These are phyloP conservation scores for Ceratocystis huliohia DNA, from an alignment of 2,329 filamentous ascomycete genomes.

Conservation along the genomic window DNA sequence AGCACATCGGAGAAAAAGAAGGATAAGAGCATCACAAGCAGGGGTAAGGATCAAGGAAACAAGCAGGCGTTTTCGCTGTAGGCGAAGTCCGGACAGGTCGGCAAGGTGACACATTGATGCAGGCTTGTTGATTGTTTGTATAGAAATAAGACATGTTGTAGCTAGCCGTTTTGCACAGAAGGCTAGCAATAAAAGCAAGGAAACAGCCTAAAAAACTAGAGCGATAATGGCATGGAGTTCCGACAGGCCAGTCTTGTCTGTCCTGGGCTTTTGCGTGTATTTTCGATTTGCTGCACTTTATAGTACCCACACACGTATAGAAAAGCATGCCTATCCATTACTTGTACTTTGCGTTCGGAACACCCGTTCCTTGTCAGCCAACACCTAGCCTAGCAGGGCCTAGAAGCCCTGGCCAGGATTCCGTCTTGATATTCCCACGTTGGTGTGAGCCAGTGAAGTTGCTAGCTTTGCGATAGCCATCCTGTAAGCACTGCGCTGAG, in stretches of 20 bases:
- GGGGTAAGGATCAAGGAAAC: conserved; percentile 7
- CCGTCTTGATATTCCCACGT: not conserved
- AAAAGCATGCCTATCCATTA: not conserved
- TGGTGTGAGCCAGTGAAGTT: not conserved
- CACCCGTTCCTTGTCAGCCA: not conserved
- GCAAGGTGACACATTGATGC: conserved; percentile 7
- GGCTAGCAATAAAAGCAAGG: too few species aligned
- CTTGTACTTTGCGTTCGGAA: not conserved
- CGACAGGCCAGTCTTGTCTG: too few species aligned
- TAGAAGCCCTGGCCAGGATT: not conserved
- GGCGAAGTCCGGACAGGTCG: conserved; percentile 10
- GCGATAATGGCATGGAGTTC: too few species aligned
- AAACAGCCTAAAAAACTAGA: too few species aligned
- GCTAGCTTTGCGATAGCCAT: not conserved
- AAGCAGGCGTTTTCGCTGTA: conserved; percentile 7
- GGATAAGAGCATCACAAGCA: not conserved
- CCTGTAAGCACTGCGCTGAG: not conserved
- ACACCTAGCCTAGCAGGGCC: not conserved
- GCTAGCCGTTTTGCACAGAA: too few species aligned
- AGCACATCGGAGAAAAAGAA: conserved; percentile 2
- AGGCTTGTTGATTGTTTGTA: not conserved
- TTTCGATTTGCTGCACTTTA: too few species aligned
- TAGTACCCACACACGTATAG: not conserved
- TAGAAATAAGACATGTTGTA: too few species aligned
- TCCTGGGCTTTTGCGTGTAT: too few species aligned